A percentile compares a stretch with the other conserved stretches of the same genome.
Conservation (phyloP, 1,139 yeast species). For the Hyphopichia fennica region DNA sequence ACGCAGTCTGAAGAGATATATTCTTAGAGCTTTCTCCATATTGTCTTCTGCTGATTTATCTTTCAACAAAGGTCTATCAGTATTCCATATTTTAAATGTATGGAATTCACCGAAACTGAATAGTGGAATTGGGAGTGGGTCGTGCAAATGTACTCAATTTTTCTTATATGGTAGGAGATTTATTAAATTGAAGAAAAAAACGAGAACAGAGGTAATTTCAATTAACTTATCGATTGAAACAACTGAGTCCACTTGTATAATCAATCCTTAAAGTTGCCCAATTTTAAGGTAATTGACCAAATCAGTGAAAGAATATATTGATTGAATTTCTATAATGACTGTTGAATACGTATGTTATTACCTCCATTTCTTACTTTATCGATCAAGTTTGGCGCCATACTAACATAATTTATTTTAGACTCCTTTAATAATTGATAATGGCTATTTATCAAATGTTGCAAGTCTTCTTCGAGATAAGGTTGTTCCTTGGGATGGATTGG, state of each 20-base stretch:
- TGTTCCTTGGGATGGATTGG: conserved; percentile 91
- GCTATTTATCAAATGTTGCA: conserved; percentile 71
- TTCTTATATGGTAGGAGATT: background rate
- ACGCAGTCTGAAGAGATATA: background rate
- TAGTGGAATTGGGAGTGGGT: too few relatives aligned
- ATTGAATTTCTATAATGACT: conserved; percentile 10
- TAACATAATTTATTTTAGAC: conserved; percentile 12
- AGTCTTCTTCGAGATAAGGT: conserved; percentile 76
- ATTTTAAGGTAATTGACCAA: conserved; percentile 2
- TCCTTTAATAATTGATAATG: conserved; percentile 53
- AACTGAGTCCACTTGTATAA: too few relatives aligned
- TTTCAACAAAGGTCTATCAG: too few relatives aligned
- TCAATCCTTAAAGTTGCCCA: background rate
- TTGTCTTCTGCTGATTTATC: background rate
- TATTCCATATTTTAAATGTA: too few relatives aligned
- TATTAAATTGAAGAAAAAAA: background rate
- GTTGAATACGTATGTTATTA: conserved; percentile 17
- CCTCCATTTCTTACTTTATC: background rate
- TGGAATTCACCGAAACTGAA: background rate
- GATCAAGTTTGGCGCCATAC: background rate
- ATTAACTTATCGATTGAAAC: background rate
- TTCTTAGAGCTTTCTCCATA: background rate
- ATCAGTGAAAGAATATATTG: background rate
- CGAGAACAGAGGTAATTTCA: background rate
- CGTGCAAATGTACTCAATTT: background rate